Conservation (phyloP, 2,329 filamentous ascomycete genomes). For the Neurospora crassa region DNA sequence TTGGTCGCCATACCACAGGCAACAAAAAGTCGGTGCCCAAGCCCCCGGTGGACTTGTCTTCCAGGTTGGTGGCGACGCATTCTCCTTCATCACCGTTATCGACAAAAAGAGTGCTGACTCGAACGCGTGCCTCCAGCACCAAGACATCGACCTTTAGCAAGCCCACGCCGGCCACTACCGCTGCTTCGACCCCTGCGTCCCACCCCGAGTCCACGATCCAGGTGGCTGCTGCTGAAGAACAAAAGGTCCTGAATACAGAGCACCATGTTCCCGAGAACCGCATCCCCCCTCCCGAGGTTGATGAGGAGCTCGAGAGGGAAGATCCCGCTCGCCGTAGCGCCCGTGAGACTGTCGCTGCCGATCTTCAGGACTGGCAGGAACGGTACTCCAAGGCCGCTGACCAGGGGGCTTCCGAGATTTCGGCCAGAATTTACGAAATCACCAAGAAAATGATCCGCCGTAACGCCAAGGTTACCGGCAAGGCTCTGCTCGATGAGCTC, state of each 20-base stretch:
- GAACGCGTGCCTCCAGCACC: conserved; percentile 19
- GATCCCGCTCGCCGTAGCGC: conserved; percentile 47
- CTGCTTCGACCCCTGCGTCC: conserved; percentile 19
- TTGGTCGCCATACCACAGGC: conserved; percentile 67
- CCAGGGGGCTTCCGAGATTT: conserved; percentile 67
- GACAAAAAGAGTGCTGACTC: conserved; percentile 1
- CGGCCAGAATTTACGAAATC: conserved; percentile 55
- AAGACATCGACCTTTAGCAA: conserved; percentile 29
- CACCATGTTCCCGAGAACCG: conserved; percentile 18
- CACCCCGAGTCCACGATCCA: conserved; percentile 10
- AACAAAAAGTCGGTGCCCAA: conserved; percentile 23
- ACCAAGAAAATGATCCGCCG: conserved; percentile 46
- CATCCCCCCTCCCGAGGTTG: conserved; percentile 34
- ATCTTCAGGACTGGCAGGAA: conserved; percentile 76
- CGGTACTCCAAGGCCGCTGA: conserved; percentile 82
- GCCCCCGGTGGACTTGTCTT: conserved; percentile 13
- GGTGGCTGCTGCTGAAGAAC: neutral
- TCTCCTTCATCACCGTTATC: neutral
- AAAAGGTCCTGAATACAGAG: conserved; percentile 7
- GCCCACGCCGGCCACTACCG: conserved; percentile 20
- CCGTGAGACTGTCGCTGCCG: conserved; percentile 61
- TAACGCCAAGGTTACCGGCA: conserved; percentile 57
- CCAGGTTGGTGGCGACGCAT: conserved; percentile 20
- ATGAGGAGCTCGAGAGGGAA: conserved; percentile 33
- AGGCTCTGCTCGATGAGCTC: conserved; percentile 57